Conservation (phyloP, 306 rosid species). For the Lathyrus aphaca region DNA sequence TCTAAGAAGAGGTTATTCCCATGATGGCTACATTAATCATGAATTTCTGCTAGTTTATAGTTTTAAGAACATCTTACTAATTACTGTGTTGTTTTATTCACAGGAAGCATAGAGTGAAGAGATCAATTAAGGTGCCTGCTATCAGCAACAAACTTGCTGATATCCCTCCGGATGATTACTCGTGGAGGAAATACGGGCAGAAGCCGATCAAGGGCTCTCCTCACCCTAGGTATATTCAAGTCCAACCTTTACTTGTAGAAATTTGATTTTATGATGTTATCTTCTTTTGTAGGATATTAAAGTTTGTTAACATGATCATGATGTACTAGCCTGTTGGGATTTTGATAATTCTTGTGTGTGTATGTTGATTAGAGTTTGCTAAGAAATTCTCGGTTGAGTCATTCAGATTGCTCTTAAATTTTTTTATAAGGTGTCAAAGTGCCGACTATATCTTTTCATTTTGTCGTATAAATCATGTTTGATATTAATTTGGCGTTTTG, state of each 20-base stretch:
- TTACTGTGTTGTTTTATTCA: constrained; percentile 1
- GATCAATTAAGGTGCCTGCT: constrained; percentile 96
- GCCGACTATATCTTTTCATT: constrained; percentile 20
- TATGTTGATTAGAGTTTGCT: constrained; percentile 10
- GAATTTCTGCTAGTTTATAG: constrained; percentile 21
- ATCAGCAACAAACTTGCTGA: constrained; percentile 97
- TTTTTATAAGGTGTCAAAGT: constrained; percentile 9
- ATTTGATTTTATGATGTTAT: constrained; percentile 24
- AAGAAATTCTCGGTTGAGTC: neutral
- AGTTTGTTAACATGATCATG: constrained; percentile 2
- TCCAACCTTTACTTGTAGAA: constrained; percentile 22
- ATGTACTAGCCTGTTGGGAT: neutral
- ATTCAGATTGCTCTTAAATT: constrained; percentile 8
- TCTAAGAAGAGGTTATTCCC: constrained; percentile 84
- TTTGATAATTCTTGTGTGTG: neutral
- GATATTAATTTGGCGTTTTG: constrained; percentile 20
- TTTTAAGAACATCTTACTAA: constrained; percentile 14
- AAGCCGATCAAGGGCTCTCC: constrained; percentile 99
- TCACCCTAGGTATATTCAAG: constrained; percentile 78
- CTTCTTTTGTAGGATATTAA: neutral
- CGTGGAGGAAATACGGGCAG: constrained; percentile 99
- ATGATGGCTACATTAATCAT: neutral
- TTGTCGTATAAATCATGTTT: constrained; percentile 20
- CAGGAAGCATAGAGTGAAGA: constrained; percentile 95
- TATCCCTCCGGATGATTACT: constrained; percentile 97